Percentiles rank a stretch among this genome's conserved stretches.
These are phyloP conservation scores for Penicillium sp. DNA, from an alignment of 2,329 filamentous ascomycete species.

Conservation along the genomic window DNA sequence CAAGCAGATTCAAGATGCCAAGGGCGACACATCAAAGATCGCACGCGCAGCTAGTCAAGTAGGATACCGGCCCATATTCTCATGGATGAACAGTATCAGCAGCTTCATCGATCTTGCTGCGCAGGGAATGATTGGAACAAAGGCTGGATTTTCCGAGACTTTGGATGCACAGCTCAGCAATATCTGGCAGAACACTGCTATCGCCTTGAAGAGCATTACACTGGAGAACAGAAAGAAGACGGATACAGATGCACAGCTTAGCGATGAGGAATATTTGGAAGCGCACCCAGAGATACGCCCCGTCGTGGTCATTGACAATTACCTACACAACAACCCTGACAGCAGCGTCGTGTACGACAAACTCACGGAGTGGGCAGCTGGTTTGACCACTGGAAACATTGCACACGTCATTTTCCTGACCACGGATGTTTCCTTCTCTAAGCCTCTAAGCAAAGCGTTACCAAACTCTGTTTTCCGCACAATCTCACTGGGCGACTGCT, in stretches of 20 bases:
- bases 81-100: constrained; percentile 93
- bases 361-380: constrained; percentile 86
- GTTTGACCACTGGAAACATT: constrained; percentile 81
- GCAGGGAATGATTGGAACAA: constrained; percentile 90
- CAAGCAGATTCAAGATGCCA: constrained; percentile 88
- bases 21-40: constrained; percentile 86
- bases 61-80: constrained; percentile 91
- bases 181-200: constrained; percentile 82
- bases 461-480: constrained; percentile 91
- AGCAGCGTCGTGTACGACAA: constrained; percentile 72
- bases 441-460: constrained; percentile 82
- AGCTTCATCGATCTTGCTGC: constrained; percentile 91
- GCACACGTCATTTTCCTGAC: constrained; percentile 96
- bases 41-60: constrained; percentile 79
- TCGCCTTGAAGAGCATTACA: constrained; percentile 78
- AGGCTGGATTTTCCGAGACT: constrained; percentile 92
- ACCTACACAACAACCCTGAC: constrained; percentile 77
- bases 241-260: constrained; percentile 73
- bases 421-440: constrained; percentile 84
- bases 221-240: constrained; percentile 71
- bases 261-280: constrained; percentile 86
- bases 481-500: constrained; percentile 83
- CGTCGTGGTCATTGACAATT: constrained; percentile 90
- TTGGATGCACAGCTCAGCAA: constrained; percentile 87
- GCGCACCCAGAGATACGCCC: constrained; percentile 82